Base-by-base conservation (phyloP, 2,329 filamentous ascomycete species). In the Colletotrichum acutatum region DNA sequence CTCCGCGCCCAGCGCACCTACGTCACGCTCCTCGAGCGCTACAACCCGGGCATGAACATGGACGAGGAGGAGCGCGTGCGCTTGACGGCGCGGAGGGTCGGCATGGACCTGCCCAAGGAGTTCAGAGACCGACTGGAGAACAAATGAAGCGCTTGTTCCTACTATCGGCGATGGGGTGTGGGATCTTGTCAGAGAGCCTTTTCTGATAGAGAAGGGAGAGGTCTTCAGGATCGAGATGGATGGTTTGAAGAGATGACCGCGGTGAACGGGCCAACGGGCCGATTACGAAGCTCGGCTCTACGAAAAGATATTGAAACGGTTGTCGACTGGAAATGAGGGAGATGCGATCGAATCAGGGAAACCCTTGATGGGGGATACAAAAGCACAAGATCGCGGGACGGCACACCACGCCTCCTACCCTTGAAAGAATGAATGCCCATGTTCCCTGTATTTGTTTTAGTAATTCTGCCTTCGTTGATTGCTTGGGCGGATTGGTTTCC, bases 41-140 rank as follows among this genome's bases (percentile, higher is more conserved):
- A 99, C 84, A 98, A 98, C 82, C 95, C 95, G 0, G 95, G 95
- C 22, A 94, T 97, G 91, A 90, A 90, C 76, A 94, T 98, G 92
- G 91, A 93, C 76, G 92, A 91, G 80, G 91, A 97, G 83, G 95
- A 98, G 85, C 88, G 94, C 74, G 91, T 98, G 54, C 86, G 94
- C 71, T 85, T 98, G 85, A 93, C 94, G 66, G 97, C 97, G 9
- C 87, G 95, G 83, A 90, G 94, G 80, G 95, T 98, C 53, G 97
- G 96, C 22, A 95, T 98, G 93, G 89, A 98, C 83, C 81, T 98
- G 83, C 96, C 96, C 0, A 82, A 89, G 37, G 91, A 94, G 83
- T 91, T 82, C 66, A 76, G 63, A 11, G 76, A 76, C 26, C 74
- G 65, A 9, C 68, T 66, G 22, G 24, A 70, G 58, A 71, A 53